Evolutionary conservation across 192 early-diverging fungal genomes (phyloP).

Genomic region (Coemansia sp.): DNA sequence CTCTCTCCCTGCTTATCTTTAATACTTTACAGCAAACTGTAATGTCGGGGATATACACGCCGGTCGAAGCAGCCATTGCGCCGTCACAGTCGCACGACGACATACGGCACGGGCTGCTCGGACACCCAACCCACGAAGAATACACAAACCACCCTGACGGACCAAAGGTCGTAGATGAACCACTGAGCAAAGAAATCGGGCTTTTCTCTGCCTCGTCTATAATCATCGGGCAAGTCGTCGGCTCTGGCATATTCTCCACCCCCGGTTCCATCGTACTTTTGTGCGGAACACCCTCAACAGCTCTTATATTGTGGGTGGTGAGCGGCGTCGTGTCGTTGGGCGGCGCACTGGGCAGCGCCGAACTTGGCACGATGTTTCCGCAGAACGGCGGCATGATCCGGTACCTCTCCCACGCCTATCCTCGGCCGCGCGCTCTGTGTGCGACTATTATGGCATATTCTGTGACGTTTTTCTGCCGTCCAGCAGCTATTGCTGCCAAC

Average conservation of each 20-base stretch:
- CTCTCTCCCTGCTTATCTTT: not conserved
- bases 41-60: conserved; percentile 37
- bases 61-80: conserved; percentile 14
- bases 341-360: conserved; percentile 84
- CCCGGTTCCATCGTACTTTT: conserved; percentile 70
- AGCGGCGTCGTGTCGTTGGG: conserved; percentile 73
- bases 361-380: conserved; percentile 85
- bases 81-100: conserved; percentile 8
- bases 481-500: conserved; percentile 55
- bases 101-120: not conserved
- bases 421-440: conserved; percentile 48
- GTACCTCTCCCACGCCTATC: conserved; percentile 73
- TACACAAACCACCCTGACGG: not conserved
- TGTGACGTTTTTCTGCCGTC: conserved; percentile 56
- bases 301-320: conserved; percentile 70
- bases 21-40: too few relatives aligned
- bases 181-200: conserved; percentile 45
- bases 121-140: not conserved
- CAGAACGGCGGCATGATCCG: conserved; percentile 85
- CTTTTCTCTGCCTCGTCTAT: conserved; percentile 64
- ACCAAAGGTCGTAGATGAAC: conserved; percentile 21
- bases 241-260: conserved; percentile 77
- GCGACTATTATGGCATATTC: conserved; percentile 59
- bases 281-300: conserved; percentile 64
- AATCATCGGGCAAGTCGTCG: conserved; percentile 73